Evolutionary conservation across 169 alveolate species (phyloP), one percentile per base, ranked within the genome.

Genomic region (Plasmodium reichenowi): DNA sequence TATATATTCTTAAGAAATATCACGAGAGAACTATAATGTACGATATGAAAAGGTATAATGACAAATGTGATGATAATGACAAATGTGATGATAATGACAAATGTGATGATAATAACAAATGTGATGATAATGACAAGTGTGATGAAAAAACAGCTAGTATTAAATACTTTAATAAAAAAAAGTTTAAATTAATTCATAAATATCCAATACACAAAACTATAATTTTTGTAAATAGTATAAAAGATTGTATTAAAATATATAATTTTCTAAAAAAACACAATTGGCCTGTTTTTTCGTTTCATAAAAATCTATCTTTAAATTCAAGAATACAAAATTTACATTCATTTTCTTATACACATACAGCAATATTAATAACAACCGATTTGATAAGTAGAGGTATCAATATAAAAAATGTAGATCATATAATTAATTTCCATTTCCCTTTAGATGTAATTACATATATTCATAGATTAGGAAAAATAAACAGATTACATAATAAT

Each of bases 251-350:
- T 48, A 70, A 72, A 26, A 68, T 80, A 10, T 80, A 54, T 80
- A 54, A 24, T 52, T 80, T 80, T 80, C 68, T 80, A 58, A 80
- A 87, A 67, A 80, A 88, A 50, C 89, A 88, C 26, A 89, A 83
- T 45, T 94, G 96, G 96, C 96, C 96, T 17, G 94, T 89, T 50
- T 74, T 92, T 62, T 72, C 88, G 52, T 94, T 92, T 58, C 96
- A 94, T 62, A 89, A 93, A 71, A 75, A 91, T 70, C 75, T 93
- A 62, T 78, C 94, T 6, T 76, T 94, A 50, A 88, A 93, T 50
- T 90, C 95, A 32, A 74, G 96, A 63, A 73, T 94, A 45, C 95
- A 93, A 29, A 85, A 88, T 24, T 66, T 94, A 88, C 91, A 94
- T 54, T 75, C 88, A 15, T 94, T 83, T 56, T 63, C 62, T n/a